phyloP scores from a whole-genome alignment of 2,329 filamentous ascomycete species.

The Claviceps sp. region DNA sequence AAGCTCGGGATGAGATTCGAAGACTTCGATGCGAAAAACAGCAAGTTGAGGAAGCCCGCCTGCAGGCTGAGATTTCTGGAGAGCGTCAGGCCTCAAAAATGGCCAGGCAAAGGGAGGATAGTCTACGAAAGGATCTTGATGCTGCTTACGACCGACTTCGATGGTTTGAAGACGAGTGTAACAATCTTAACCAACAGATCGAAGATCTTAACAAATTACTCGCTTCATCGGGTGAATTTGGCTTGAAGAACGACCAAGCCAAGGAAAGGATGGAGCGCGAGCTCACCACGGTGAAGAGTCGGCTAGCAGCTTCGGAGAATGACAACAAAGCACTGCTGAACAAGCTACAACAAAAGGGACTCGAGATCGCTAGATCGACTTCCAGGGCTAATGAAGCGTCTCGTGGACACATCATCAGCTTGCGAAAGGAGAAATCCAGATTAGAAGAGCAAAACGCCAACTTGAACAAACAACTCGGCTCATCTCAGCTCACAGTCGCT shows the following conservation, averaged over 20 bases:
- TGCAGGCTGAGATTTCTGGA: slow-evolving; percentile 67
- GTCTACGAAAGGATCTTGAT: slow-evolving; percentile 67
- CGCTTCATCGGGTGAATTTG: slow-evolving; percentile 77
- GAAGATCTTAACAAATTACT: slow-evolving; percentile 80
- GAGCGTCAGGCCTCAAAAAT: slow-evolving; percentile 67
- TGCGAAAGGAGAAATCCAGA: slow-evolving; percentile 73
- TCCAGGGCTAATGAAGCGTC: slow-evolving; percentile 77
- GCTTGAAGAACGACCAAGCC: slow-evolving; percentile 78
- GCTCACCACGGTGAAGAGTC: slow-evolving; percentile 78
- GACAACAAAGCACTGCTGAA: slow-evolving; percentile 92
- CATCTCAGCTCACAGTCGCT: slow-evolving; percentile 69
- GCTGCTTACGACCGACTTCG: slow-evolving; percentile 62
- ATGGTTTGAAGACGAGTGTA: slow-evolving; percentile 68
- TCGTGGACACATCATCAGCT: slow-evolving; percentile 57
- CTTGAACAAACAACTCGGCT: slow-evolving; percentile 71
- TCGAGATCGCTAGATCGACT: slow-evolving; percentile 84
- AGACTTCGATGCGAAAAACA: slow-evolving; percentile 71
- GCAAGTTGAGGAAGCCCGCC: slow-evolving; percentile 70
- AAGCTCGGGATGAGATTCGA: slow-evolving; percentile 75
- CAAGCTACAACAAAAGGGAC: slow-evolving; percentile 92
- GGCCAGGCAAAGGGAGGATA: slow-evolving; percentile 67
- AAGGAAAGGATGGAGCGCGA: slow-evolving; percentile 90
- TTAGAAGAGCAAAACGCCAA: slow-evolving; percentile 72
- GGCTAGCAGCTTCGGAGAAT: slow-evolving; percentile 83
- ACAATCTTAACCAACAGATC: slow-evolving; percentile 63